phyloP scores from a whole-genome alignment of 208 protist genomes.

The Crithidia acanthocephali region DNA sequence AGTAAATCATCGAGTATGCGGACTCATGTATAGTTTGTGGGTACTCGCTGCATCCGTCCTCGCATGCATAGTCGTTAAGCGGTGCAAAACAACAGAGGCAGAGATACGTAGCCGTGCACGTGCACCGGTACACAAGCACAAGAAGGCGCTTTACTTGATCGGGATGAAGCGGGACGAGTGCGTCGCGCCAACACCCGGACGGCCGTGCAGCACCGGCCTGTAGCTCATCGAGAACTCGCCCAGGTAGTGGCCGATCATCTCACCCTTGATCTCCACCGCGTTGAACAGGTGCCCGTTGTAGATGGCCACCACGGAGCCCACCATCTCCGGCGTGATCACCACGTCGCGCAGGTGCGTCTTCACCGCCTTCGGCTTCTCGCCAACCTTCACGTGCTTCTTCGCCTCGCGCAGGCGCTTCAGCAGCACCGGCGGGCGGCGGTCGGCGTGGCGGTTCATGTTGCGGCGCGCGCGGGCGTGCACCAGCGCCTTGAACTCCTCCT shows the following conservation, averaged over 20 bases:
- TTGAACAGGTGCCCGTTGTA: slow-evolving; percentile 99
- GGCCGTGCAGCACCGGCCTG: slow-evolving; percentile 99
- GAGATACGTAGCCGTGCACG: too few species aligned
- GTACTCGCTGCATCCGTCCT: neutral
- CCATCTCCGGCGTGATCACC: slow-evolving; percentile 99
- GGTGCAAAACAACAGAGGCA: neutral
- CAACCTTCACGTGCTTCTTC: slow-evolving; percentile 94
- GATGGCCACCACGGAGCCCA: slow-evolving; percentile 98
- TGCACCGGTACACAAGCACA: too few species aligned
- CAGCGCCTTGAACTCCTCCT: slow-evolving; percentile 95
- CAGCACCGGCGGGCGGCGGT: slow-evolving; percentile 93
- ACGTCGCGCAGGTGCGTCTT: slow-evolving; percentile 99
- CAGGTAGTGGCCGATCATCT: slow-evolving; percentile 99
- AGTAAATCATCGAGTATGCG: slow-evolving; percentile 10
- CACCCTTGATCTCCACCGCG: slow-evolving; percentile 99
- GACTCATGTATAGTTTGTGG: neutral
- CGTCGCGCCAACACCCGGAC: slow-evolving; percentile 99
- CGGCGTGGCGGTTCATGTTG: slow-evolving; percentile 94
- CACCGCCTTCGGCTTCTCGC: slow-evolving; percentile 98
- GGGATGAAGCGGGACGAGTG: slow-evolving; percentile 95
- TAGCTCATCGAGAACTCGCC: slow-evolving; percentile 99
- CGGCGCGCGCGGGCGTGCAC: slow-evolving; percentile 95
- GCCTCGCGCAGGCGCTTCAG: slow-evolving; percentile 98
- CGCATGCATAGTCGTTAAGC: too few species aligned
- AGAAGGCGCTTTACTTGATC: slow-evolving; percentile 37